These are phyloP conservation scores for Aspergillus brasiliensis DNA, from an alignment of 2,329 filamentous ascomycete species.

Conservation along the genomic window DNA sequence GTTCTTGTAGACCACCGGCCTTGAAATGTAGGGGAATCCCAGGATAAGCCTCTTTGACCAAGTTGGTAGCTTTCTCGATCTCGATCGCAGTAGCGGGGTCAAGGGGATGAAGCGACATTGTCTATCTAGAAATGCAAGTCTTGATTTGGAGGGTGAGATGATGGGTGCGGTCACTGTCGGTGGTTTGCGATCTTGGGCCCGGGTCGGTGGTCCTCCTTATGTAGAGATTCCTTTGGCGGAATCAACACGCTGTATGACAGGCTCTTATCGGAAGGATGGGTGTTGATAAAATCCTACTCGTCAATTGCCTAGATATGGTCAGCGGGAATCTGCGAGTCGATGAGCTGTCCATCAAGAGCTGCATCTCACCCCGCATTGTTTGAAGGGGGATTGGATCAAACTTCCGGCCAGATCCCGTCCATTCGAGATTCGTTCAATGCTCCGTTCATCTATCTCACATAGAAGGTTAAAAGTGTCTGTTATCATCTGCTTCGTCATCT, in stretches of 20 bases:
- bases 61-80: neutral
- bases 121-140: neutral
- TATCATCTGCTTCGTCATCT: too few relatives aligned
- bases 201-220: neutral
- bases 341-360: neutral
- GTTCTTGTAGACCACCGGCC: neutral
- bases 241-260: neutral
- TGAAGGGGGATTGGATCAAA: neutral
- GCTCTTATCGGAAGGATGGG: neutral
- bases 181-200: neutral
- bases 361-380: neutral
- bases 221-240: neutral
- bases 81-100: neutral
- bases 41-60: neutral
- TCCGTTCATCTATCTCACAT: too few relatives aligned
- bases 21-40: neutral
- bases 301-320: too few relatives aligned
- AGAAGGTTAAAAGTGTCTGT: too few relatives aligned
- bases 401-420: too few relatives aligned
- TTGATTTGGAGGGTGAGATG: neutral
- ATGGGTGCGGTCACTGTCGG: neutral
- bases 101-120: neutral
- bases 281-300: neutral
- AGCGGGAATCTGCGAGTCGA: too few relatives aligned
- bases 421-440: too few relatives aligned